These are phyloP conservation scores for Nemania bipapillata DNA, from an alignment of 2,329 filamentous ascomycete genomes.

Conservation along the genomic window DNA sequence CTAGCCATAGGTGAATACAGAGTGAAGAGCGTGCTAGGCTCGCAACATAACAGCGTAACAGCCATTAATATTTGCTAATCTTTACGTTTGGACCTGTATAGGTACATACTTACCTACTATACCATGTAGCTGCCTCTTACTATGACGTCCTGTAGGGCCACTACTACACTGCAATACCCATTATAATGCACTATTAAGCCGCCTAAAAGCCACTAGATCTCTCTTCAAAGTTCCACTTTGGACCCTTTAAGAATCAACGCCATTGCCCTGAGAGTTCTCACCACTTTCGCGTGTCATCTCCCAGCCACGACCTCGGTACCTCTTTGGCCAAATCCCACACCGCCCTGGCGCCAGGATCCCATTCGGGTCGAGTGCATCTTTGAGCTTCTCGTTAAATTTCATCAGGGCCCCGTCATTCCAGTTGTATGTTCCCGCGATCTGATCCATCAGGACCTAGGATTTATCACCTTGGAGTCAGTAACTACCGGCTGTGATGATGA, in stretches of 20 bases:
- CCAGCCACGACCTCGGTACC: slow-evolving; percentile 52
- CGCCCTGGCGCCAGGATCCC: slow-evolving; percentile 51
- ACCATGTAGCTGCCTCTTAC: background rate
- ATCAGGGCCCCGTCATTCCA: slow-evolving; percentile 56
- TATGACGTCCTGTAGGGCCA: background rate
- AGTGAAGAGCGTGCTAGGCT: background rate
- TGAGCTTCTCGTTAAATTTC: slow-evolving; percentile 56
- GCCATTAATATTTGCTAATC: slow-evolving; percentile 30
- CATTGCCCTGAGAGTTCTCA: slow-evolving; percentile 49
- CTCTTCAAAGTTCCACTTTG: background rate
- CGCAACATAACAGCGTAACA: background rate
- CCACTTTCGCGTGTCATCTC: slow-evolving; percentile 52
- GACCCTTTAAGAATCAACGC: slow-evolving; percentile 40
- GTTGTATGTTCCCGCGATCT: slow-evolving; percentile 57
- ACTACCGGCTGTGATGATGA: background rate
- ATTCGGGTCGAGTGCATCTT: slow-evolving; percentile 57
- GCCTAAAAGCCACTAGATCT: background rate
- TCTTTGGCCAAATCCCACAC: slow-evolving; percentile 50
- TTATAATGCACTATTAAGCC: background rate
- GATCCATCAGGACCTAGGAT: slow-evolving; percentile 55
- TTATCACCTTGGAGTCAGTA: background rate
- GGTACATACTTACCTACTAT: background rate
- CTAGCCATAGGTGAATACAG: slow-evolving; percentile 10
- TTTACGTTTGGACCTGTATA: slow-evolving; percentile 27
- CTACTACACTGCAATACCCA: background rate